These are phyloP conservation scores for Boletus bicolor DNA, from an alignment of 768 basidiomycete genomes.

Conservation along the genomic window DNA sequence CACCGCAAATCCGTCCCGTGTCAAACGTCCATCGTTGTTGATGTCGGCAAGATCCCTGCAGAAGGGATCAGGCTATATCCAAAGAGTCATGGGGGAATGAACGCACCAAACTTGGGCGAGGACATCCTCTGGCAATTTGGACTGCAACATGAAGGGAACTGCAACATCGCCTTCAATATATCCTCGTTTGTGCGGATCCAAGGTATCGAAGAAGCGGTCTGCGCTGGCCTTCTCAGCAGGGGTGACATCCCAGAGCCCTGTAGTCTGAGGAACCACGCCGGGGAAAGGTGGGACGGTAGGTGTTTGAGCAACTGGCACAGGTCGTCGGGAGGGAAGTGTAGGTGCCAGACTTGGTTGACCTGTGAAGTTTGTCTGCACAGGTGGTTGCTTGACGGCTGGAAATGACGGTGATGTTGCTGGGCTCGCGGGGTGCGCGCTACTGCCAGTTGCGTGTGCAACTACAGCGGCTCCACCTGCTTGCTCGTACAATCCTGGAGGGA, in stretches of 20 bases:
- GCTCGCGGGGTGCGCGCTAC: constrained; percentile 58
- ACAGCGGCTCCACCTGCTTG: constrained; percentile 57
- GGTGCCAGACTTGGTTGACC: constrained; percentile 33
- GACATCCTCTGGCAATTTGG: constrained; percentile 73
- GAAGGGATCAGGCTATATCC: not conserved
- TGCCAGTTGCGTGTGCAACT: constrained; percentile 54
- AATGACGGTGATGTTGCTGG: constrained; percentile 44
- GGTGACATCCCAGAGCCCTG: constrained; percentile 76
- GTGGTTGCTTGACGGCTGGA: constrained; percentile 58
- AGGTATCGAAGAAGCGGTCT: constrained; percentile 76
- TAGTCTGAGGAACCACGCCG: constrained; percentile 24
- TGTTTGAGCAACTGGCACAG: constrained; percentile 16
- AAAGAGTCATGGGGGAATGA: not conserved
- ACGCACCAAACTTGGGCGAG: constrained; percentile 92
- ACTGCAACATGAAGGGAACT: constrained; percentile 93
- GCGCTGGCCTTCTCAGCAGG: constrained; percentile 71
- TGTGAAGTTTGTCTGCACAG: constrained; percentile 52
- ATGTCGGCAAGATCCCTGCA: constrained; percentile 91
- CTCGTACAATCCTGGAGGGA: constrained; percentile 86
- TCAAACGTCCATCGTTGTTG: constrained; percentile 81
- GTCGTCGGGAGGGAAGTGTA: constrained; percentile 22
- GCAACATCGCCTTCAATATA: constrained; percentile 92
- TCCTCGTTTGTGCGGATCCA: constrained; percentile 73
- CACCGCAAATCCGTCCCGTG: constrained; percentile 90
- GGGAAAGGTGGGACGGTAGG: constrained; percentile 28